These are phyloP conservation scores for Ogataea pilisensis DNA, from an alignment of 805 yeast genomes.

Conservation along the genomic window DNA sequence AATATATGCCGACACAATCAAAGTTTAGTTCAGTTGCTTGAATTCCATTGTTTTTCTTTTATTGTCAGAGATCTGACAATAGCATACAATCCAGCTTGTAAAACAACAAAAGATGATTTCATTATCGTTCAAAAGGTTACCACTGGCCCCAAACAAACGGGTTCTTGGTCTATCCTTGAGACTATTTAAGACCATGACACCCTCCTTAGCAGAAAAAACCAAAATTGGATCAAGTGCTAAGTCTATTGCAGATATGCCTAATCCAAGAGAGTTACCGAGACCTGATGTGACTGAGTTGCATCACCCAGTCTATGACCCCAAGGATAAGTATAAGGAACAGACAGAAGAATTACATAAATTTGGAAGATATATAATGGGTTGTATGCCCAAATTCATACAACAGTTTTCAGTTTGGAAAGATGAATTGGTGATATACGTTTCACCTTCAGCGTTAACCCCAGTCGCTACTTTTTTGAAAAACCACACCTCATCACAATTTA, in stretches of 20 bases:
- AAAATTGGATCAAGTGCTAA: not conserved
- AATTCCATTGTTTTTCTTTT: too few species aligned
- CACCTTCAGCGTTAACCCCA: slow-evolving; percentile 74
- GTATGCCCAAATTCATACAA: slow-evolving; percentile 78
- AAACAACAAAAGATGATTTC: not conserved
- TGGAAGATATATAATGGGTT: slow-evolving; percentile 73
- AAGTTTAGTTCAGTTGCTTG: too few species aligned
- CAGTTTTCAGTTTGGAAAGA: slow-evolving; percentile 89
- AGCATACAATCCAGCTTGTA: not conserved
- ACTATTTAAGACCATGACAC: not conserved
- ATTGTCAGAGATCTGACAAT: too few species aligned
- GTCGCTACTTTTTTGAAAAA: slow-evolving; percentile 64
- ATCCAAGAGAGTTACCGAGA: slow-evolving; percentile 33
- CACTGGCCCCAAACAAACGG: not conserved
- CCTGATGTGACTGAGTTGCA: slow-evolving; percentile 30
- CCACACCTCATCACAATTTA: slow-evolving; percentile 80
- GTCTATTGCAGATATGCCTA: slow-evolving; percentile 27
- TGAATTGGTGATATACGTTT: slow-evolving; percentile 70
- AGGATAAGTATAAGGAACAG: slow-evolving; percentile 65
- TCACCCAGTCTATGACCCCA: slow-evolving; percentile 65
- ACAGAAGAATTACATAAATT: slow-evolving; percentile 73
- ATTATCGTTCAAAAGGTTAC: not conserved
- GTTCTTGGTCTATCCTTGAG: not conserved
- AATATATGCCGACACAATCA: too few species aligned
- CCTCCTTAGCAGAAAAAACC: not conserved